Conservation (phyloP, 768 basidiomycete genomes). For the Podaxis sp. region DNA sequence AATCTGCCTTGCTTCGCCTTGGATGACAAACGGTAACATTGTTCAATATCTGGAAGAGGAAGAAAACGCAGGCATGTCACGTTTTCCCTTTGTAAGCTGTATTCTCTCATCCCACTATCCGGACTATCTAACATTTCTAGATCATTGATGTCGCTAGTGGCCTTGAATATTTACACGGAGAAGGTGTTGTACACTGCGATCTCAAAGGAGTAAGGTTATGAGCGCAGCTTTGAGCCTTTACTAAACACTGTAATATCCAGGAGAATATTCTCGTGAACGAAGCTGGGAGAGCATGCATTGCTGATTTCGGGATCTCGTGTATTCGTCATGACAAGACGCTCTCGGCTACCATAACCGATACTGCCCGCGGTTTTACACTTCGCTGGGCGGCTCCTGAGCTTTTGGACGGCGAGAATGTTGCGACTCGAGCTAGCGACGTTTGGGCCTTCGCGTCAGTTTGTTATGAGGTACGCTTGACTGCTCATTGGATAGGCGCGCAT, state of each 20-base stretch:
- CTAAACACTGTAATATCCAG: not conserved
- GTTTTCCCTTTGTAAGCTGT: no score
- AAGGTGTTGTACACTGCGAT: constrained; percentile 19
- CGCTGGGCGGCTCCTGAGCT: constrained; percentile 23
- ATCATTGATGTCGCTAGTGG: constrained; percentile 14
- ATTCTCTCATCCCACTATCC: no score
- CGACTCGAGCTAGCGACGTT: constrained; percentile 16
- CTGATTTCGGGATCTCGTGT: constrained; percentile 17
- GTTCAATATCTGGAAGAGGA: not conserved
- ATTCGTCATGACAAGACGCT: not conserved
- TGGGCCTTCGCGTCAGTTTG: constrained; percentile 19
- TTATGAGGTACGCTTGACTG: constrained; percentile 34
- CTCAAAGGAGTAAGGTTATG: constrained; percentile 18
- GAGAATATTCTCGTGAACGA: constrained; percentile 16
- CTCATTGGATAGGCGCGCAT: not conserved
- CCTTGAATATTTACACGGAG: constrained; percentile 15
- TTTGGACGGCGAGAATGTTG: constrained; percentile 28
- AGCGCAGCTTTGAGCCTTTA: no score
- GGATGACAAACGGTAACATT: constrained; percentile 17
- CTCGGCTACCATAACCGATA: constrained; percentile 29
- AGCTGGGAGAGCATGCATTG: constrained; percentile 13
- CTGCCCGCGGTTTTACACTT: not conserved
- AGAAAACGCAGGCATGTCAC: not conserved
- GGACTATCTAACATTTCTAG: not conserved
- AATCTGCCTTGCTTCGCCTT: constrained; percentile 15